Evolutionary conservation across 116 monocot genomes (phyloP), one percentile per base, ranked within the genome.

Genomic region (Posidonia oceanica): DNA sequence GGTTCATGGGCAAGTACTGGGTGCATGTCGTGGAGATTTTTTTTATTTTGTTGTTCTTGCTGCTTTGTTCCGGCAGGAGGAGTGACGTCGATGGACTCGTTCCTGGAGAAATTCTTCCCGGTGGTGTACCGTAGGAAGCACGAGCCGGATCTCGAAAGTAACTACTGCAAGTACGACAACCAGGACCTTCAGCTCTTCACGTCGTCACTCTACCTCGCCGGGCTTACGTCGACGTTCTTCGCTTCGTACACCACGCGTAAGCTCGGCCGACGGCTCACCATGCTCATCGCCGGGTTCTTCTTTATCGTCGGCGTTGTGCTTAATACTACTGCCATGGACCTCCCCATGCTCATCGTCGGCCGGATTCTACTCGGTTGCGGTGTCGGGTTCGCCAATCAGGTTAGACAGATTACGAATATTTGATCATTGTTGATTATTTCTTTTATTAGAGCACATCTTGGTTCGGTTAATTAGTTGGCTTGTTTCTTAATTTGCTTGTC

Each of bases 81-180:
- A 7, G 94, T 94, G 70, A 94, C 94, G 16, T 82, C 81, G 0
- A 94, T 94, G 94, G 79, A 94, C 56, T 78, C 80, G 74, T 94
- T 94, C 71, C 64, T 94, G 61, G 53, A 56, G 22, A 89, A 94
- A 64, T 94, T 94, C 69, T 89, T 89, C 59, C 89, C 87, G 21
- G 75, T 59, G 41, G 89, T 89, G 42, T 84, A 83, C 54, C 69
- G 61, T 8, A 44, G 66, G 72, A 89, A 81, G 78, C 55, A 80
- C 4, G 73, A 86, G 69, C 0, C 53, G 3, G 78, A 61, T 3
- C 17, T 69, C 14, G 85, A 83, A 0, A 94, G 89, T 74, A 94
- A 91, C 84, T 94, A 94, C 79, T 94, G 94, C 86, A 94, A 94
- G 86, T 94, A 94, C 63, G 84, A 94, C 81, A 91, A 94, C 72